A percentile compares a stretch with the other conserved stretches of the same genome.
Conservation (phyloP, 805 yeast species). For the Saturnispora sekii region DNA sequence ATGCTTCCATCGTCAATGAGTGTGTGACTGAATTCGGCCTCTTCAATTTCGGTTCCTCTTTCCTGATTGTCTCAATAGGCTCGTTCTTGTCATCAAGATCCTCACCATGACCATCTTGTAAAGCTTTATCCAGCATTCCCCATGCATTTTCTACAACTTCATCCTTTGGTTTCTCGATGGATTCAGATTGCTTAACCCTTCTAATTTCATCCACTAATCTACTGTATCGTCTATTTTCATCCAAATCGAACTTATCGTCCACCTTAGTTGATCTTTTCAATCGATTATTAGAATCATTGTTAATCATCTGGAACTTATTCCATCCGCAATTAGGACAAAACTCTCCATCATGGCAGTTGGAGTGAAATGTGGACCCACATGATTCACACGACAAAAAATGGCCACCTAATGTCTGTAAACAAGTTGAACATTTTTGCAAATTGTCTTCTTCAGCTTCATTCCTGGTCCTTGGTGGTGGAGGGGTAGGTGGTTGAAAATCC, state of each 20-base stretch:
- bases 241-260: slow-evolving; percentile 4
- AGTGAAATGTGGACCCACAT: slow-evolving; percentile 27
- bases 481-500: slow-evolving; percentile 3
- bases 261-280: slow-evolving; percentile 4
- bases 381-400: slow-evolving; percentile 25
- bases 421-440: slow-evolving; percentile 5
- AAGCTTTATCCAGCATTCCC: slow-evolving; percentile 9
- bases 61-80: neutral
- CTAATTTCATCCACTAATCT: slow-evolving; percentile 7
- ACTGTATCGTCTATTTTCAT: slow-evolving; percentile 5
- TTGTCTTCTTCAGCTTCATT: neutral
- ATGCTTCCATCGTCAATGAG: slow-evolving; percentile 11
- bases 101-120: neutral
- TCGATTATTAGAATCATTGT: slow-evolving; percentile 9
- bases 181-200: slow-evolving; percentile 3
- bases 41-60: slow-evolving; percentile 2
- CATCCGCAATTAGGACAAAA: slow-evolving; percentile 30
- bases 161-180: neutral
- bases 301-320: slow-evolving; percentile 12
- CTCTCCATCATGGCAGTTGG: slow-evolving; percentile 21
- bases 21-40: slow-evolving; percentile 8
- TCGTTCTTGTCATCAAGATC: neutral
- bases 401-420: slow-evolving; percentile 16
- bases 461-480: slow-evolving; percentile 9
- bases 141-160: slow-evolving; percentile 7